Percentiles rank a stretch among this genome's conserved stretches.
Conservation (phyloP, 805 yeast genomes). For the Metschnikowia lachancei region DNA sequence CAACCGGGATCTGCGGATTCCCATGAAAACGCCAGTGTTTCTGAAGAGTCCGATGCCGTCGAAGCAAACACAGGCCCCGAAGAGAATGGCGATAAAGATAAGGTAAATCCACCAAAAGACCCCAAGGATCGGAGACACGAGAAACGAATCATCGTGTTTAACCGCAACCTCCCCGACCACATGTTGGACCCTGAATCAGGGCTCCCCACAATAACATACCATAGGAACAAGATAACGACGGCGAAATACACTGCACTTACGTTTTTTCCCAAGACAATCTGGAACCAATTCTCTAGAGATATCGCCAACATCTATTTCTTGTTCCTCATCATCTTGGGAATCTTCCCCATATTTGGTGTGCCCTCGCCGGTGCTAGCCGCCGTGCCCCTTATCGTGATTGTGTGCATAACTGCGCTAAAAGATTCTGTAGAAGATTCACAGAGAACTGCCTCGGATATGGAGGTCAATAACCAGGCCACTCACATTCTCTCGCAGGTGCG, state of each 20-base stretch:
- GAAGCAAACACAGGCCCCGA: conserved; percentile 18
- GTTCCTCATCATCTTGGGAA: conserved; percentile 52
- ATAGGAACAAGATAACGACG: conserved; percentile 59
- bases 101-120: conserved; percentile 19
- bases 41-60: conserved; percentile 8
- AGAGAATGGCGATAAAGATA: conserved; percentile 25
- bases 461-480: conserved; percentile 69
- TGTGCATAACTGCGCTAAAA: conserved; percentile 66
- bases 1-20: conserved; percentile 16
- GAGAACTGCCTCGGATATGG: conserved; percentile 60
- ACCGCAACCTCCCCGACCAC: conserved; percentile 57
- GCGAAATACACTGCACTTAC: conserved; percentile 60
- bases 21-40: neutral
- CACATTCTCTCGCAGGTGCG: conserved; percentile 54
- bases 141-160: conserved; percentile 36
- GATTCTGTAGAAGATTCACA: conserved; percentile 79
- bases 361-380: conserved; percentile 70
- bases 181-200: conserved; percentile 39
- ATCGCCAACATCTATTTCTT: conserved; percentile 61
- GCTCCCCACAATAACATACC: conserved; percentile 38
- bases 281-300: conserved; percentile 51
- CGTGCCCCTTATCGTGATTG: conserved; percentile 79
- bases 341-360: conserved; percentile 64
- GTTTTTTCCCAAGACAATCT: conserved; percentile 55
- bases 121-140: conserved; percentile 28